phyloP scores from a whole-genome alignment of 192 early-diverging fungal genomes.

The Pilaira anomala region DNA sequence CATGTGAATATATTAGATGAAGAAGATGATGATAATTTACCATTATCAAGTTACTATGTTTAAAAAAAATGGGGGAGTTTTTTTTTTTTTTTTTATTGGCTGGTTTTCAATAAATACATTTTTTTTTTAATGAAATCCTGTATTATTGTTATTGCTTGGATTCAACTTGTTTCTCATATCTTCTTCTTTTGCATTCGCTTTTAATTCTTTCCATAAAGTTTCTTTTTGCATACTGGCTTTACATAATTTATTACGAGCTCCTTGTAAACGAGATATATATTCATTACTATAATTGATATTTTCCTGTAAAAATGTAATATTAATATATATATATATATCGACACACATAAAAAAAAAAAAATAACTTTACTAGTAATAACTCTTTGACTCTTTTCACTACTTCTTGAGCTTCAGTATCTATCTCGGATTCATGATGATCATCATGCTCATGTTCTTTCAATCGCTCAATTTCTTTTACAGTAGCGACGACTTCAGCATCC shows the following conservation, averaged over 20 bases:
- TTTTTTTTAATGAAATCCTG: no score
- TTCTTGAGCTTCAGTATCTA: conserved; percentile 23
- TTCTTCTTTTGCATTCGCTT: conserved; percentile 35
- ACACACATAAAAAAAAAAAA: conserved; percentile 1
- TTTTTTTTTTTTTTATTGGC: no score
- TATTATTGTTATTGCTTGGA: not conserved
- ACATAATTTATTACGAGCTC: conserved; percentile 49
- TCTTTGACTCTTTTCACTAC: conserved; percentile 28
- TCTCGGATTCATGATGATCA: not conserved
- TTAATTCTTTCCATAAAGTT: conserved; percentile 45
- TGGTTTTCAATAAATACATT: no score
- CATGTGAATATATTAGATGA: not conserved
- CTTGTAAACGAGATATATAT: conserved; percentile 51
- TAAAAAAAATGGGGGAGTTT: not conserved
- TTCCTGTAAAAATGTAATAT: conserved; percentile 37
- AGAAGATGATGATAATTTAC: conserved; percentile 18
- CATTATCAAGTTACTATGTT: conserved; percentile 3
- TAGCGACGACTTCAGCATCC: conserved; percentile 1
- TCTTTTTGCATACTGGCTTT: conserved; percentile 50
- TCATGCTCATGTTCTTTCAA: not conserved
- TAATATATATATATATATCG: no score
- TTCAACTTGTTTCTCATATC: conserved; percentile 21
- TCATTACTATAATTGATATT: conserved; percentile 58
- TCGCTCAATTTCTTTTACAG: not conserved
- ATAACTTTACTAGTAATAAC: conserved; percentile 26